Evolutionary conservation across 441 rosid genomes (phyloP).

Genomic region (Populus hybrid): DNA sequence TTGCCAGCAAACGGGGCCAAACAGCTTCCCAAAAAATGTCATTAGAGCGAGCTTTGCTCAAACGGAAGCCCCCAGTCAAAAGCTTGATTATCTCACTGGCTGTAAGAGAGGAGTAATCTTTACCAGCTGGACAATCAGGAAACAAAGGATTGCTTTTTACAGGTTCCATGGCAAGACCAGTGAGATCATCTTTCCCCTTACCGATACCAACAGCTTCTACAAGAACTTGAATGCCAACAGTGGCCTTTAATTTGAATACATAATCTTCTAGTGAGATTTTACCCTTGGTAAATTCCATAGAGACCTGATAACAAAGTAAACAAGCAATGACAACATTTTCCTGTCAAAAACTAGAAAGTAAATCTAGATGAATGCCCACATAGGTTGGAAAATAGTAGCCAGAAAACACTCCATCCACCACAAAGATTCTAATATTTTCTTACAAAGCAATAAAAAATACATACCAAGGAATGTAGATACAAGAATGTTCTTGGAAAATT

Average conservation of each 20-base stretch:
- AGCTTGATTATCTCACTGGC: conserved; percentile 49
- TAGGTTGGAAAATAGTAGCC: background rate
- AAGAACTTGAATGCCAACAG: conserved; percentile 50
- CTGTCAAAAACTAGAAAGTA: conserved; percentile 6
- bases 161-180: conserved; percentile 42
- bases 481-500: background rate
- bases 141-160: conserved; percentile 38
- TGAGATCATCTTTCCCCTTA: conserved; percentile 69
- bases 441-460: background rate
- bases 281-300: conserved; percentile 56
- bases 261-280: conserved; percentile 48
- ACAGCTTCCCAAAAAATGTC: conserved; percentile 87
- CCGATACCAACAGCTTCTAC: conserved; percentile 75
- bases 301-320: conserved; percentile 42
- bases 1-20: conserved; percentile 77
- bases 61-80: conserved; percentile 58
- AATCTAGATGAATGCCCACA: background rate
- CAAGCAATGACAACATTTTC: conserved; percentile 10
- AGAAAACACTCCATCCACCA: conserved; percentile 1
- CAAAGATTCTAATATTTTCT: conserved; percentile 1
- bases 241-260: conserved; percentile 36
- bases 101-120: conserved; percentile 59
- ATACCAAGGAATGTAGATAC: background rate
- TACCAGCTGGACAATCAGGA: conserved; percentile 35
- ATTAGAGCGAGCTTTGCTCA: conserved; percentile 68